Base-by-base conservation (phyloP, 2,329 filamentous ascomycete genomes). In the Didymella glomerata region DNA sequence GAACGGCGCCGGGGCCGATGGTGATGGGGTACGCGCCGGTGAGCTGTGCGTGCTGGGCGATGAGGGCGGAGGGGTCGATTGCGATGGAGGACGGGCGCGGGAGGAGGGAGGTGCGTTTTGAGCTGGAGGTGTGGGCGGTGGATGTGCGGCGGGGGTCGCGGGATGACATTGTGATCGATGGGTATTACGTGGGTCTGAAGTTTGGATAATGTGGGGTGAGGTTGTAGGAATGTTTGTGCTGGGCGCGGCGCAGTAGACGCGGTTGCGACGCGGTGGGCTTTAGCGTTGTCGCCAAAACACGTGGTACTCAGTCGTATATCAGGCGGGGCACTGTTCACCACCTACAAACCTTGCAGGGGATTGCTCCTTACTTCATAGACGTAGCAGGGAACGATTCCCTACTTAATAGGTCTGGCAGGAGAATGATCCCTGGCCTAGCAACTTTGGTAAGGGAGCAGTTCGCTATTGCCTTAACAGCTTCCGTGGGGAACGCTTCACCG, bases 11-110 rank as follows among this genome's bases (percentile, higher is more conserved):
- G 24, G 90, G 84, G 56, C 89, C 89, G 63, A 98, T 87, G 44
- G 87, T 89, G 63, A 99, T 91, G 1, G 87, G 88, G 74, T 96
- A 85, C 2, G 85, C 88, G 64, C 95, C 95, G n/a, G 78, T 86
- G 18, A 83, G 69, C 34, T 78, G 73, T 3, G 79, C 81, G 66
- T 82, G 81, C 41, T 81, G 79, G 5, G 80, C 79, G 50, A 84
- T 76, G 49, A 83, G 76, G 51, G 80, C 81, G 4, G 76, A 73
- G 30, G 80, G 77, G 71, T 84, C 79, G 63, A 84, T 74, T 55
- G 72, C 73, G 32, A 76, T 69, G 6, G 69, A 71, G 8, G 63
- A 57, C 24, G 80, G 79, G 60, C 75, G 78, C 24, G 72, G 75
- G 64, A 79, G 75, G 55, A 73, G 61, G 9, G 74, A 76, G 22